phyloP scores from a whole-genome alignment of 176 grass and related monocot genomes.

The Phragmites australis region DNA sequence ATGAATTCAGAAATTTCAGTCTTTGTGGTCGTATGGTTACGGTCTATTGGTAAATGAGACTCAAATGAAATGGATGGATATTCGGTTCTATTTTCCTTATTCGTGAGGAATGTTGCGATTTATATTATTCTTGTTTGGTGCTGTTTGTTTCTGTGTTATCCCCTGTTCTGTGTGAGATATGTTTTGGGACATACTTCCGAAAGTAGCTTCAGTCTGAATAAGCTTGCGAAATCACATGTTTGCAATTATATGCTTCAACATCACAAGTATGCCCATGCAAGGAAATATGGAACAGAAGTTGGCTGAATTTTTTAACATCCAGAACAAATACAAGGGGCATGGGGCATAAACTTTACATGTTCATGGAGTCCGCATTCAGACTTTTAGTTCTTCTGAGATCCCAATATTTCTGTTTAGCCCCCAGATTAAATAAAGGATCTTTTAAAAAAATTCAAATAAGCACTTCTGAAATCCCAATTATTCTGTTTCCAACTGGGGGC shows the following conservation, averaged over 20 bases:
- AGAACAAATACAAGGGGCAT: too few relatives aligned
- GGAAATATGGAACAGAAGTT: not conserved
- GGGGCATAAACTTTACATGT: too few relatives aligned
- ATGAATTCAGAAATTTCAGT: conserved; percentile 25
- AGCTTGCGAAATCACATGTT: not conserved
- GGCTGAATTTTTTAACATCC: too few relatives aligned
- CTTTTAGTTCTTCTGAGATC: not conserved
- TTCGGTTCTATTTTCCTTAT: conserved; percentile 19
- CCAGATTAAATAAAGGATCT: not conserved
- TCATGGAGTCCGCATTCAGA: not conserved
- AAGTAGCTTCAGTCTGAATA: not conserved
- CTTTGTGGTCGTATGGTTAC: conserved; percentile 18
- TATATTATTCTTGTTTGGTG: not conserved
- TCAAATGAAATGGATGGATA: conserved; percentile 18
- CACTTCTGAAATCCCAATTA: not conserved
- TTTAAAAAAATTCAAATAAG: not conserved
- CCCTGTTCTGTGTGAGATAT: not conserved
- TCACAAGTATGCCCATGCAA: not conserved
- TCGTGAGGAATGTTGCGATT: not conserved
- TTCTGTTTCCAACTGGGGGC: not conserved
- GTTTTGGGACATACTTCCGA: not conserved
- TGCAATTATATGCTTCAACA: not conserved
- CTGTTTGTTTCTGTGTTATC: not conserved
- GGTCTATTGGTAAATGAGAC: conserved; percentile 19
- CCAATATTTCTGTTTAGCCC: not conserved